Evolutionary conservation across 345 rosid genomes (phyloP).

Genomic region (Eucalyptus curtisii): DNA sequence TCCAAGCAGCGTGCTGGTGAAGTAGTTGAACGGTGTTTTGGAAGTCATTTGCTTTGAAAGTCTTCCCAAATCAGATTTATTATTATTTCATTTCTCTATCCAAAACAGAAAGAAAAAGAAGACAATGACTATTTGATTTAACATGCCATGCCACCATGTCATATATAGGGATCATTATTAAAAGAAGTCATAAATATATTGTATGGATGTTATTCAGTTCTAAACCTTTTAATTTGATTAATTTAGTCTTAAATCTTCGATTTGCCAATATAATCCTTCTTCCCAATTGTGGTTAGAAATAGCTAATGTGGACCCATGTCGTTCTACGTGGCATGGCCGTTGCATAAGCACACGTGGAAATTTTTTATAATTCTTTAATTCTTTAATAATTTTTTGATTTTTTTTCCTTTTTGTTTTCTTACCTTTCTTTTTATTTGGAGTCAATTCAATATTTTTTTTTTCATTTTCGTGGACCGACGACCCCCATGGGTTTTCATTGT

Average conservation of each 20-base stretch:
- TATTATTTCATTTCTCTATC: not conserved
- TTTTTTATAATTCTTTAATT: no score
- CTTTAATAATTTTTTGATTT: no score
- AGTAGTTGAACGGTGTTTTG: not conserved
- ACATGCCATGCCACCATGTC: not conserved
- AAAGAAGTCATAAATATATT: no score
- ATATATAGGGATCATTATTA: not conserved
- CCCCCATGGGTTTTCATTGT: not conserved
- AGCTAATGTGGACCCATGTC: fast-evolving
- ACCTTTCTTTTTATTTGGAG: no score
- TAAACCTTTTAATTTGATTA: no score
- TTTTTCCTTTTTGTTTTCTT: no score
- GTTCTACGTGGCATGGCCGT: fast-evolving
- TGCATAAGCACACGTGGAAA: no score
- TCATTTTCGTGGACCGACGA: not conserved
- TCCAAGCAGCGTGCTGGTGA: not conserved
- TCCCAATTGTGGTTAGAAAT: no score
- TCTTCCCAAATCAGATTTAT: not conserved
- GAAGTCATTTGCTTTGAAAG: not conserved
- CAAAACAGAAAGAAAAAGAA: no score
- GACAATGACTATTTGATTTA: not conserved
- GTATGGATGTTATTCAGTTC: no score
- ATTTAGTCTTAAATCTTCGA: no score
- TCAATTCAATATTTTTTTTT: no score
- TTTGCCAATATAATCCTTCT: not conserved